Evolutionary conservation across 495 filamentous ascomycete species (phyloP), one percentile per base, ranked within the genome.

Genomic region (Aspergillus incahuasiensis): DNA sequence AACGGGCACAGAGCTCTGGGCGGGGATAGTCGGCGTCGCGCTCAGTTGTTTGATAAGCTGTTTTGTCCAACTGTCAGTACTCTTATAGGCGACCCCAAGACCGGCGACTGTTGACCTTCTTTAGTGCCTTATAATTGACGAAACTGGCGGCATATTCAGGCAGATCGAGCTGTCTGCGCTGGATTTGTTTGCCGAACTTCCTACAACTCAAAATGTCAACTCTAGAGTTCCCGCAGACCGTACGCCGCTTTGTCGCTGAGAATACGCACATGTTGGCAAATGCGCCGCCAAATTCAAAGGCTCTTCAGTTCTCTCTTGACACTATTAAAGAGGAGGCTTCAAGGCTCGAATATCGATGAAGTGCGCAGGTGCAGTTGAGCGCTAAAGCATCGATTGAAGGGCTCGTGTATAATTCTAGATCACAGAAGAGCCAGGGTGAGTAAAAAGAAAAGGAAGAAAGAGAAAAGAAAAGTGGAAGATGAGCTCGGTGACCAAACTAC

Each of bases 181-280:
- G 95, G 60, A 97, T 94, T 64, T 96, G 88, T 80, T 98, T 98
- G 70, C 94, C 94, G 78, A 97, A 98, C 83, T 98, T 97, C 94
- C 94, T 98, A 56, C 61, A 28, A 32, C 19, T 8, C 22, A 56
- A 57, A 11, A n/a, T 9, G 34, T 62, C 45, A 67, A n/a, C n/a
- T n/a, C n/a, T n/a, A n/a, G n/a, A n/a, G 59, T 48, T 47, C 16
- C 22, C 6, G 24, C 32, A 38, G 35, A 34, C 20, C 12, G 39
- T 19, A 19, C 24, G 3, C 16, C 22, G 7, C 8, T 8, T 30
- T 15, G 38, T 39, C 11, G 22, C 19, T 30, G 43, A 42, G 16
- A 24, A 20, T 16, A 66, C 69, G 58, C 63, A 74, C 71, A 74
- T 74, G 40, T 65, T 72, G 56, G 54, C 53, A 56, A 48, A 52